A percentile compares a stretch with the other conserved stretches of the same genome.
Conservation (phyloP, 1,139 yeast species). For the Kodamaea anthophila region DNA sequence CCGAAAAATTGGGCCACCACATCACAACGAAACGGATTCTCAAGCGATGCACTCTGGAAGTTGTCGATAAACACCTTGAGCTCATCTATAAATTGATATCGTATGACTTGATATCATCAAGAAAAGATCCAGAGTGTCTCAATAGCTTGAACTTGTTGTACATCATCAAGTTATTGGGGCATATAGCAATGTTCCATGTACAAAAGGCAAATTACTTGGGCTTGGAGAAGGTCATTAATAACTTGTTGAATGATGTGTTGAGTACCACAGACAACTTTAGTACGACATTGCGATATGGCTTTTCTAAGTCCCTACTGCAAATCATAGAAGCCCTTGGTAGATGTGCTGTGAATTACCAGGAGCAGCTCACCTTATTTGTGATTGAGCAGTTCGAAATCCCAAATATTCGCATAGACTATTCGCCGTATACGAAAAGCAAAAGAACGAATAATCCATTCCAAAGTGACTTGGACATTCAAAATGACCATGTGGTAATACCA, state of each 20-base stretch:
- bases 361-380: conserved; percentile 25
- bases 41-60: conserved; percentile 17
- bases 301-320: conserved; percentile 31
- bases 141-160: conserved; percentile 23
- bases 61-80: conserved; percentile 5
- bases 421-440: conserved; percentile 2
- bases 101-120: conserved; percentile 9
- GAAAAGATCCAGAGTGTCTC: conserved; percentile 9
- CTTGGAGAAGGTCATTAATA: conserved; percentile 24
- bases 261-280: conserved; percentile 26
- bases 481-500: conserved; percentile 20
- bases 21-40: conserved; percentile 34
- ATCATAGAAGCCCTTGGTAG: conserved; percentile 16
- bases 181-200: conserved; percentile 20
- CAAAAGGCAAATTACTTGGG: conserved; percentile 11
- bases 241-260: conserved; percentile 21
- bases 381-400: conserved; percentile 18
- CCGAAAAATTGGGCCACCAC: conserved; percentile 29
- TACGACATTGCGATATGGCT: conserved; percentile 27
- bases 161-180: conserved; percentile 30
- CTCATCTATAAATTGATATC: conserved; percentile 14
- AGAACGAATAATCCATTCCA: conserved; percentile 3
- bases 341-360: conserved; percentile 23
- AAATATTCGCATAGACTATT: neutral
- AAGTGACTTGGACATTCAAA: conserved; percentile 14